These are phyloP conservation scores for Teratosphaeria nubilosa DNA, from an alignment of 2,329 filamentous ascomycete species.

Conservation along the genomic window DNA sequence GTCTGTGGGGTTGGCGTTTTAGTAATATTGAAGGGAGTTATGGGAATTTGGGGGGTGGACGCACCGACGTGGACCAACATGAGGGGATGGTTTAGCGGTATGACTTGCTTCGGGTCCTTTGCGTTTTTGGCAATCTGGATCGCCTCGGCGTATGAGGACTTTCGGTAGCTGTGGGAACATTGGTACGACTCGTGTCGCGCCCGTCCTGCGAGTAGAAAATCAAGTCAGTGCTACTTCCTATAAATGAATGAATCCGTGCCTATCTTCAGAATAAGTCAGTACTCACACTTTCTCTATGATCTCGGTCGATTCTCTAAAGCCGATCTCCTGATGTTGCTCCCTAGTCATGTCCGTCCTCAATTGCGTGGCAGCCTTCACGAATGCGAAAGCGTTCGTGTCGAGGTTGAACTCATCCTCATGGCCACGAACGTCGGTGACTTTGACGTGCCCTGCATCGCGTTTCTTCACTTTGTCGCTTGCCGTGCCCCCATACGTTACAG, in stretches of 20 bases:
- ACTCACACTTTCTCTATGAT: neutral
- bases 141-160: neutral
- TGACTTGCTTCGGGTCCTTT: neutral
- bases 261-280: neutral
- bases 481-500: neutral
- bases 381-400: neutral
- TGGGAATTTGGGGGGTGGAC: neutral
- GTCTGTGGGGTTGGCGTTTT: neutral
- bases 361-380: neutral
- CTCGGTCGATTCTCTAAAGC: neutral
- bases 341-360: neutral
- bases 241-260: neutral
- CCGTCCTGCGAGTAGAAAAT: neutral
- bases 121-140: neutral
- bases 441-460: neutral
- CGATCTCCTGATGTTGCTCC: neutral
- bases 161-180: neutral
- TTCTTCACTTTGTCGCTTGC: neutral
- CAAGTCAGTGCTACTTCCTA: neutral
- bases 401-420: neutral
- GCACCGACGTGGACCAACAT: constrained; percentile 1
- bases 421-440: neutral
- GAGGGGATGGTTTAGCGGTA: neutral
- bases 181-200: neutral
- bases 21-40: neutral